These are phyloP conservation scores for Fusarium paranaense DNA, from an alignment of 2,329 filamentous ascomycete species.

Conservation along the genomic window DNA sequence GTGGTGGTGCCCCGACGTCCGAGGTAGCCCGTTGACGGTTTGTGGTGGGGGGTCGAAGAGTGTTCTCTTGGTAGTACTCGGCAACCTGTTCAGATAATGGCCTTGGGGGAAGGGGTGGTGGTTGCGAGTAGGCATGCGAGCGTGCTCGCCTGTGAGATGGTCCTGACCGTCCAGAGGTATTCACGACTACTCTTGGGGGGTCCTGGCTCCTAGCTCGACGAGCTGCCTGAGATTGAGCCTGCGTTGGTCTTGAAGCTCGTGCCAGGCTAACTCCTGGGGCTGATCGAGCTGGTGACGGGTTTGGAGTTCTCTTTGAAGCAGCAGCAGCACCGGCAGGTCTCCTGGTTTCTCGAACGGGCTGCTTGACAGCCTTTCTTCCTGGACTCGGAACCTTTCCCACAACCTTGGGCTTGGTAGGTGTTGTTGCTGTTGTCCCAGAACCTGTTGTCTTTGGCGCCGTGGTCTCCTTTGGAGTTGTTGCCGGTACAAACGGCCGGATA, in stretches of 20 bases:
- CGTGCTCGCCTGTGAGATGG: slow-evolving; percentile 1
- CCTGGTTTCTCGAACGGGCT: slow-evolving; percentile 27
- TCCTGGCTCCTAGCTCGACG: slow-evolving; percentile 8
- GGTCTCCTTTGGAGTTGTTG: slow-evolving; percentile 28
- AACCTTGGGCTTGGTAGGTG: slow-evolving; percentile 28
- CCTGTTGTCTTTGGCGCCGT: slow-evolving; percentile 10
- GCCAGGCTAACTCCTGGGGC: slow-evolving; percentile 9
- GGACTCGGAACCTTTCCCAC: slow-evolving; percentile 24
- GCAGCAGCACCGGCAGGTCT: not conserved
- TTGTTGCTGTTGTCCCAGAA: not conserved
- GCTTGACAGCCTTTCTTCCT: slow-evolving; percentile 22
- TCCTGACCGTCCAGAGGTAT: slow-evolving; percentile 5
- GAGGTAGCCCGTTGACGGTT: slow-evolving; percentile 31
- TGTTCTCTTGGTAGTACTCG: slow-evolving; percentile 21
- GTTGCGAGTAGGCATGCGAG: slow-evolving; percentile 3
- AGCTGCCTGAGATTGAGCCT: slow-evolving; percentile 9
- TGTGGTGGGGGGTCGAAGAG: slow-evolving; percentile 11
- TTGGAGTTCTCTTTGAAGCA: slow-evolving; percentile 33
- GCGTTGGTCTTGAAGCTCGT: not conserved
- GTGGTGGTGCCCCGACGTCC: slow-evolving; percentile 38
- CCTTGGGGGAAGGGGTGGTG: slow-evolving; percentile 30
- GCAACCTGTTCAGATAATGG: slow-evolving; percentile 16
- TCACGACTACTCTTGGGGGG: slow-evolving; percentile 10
- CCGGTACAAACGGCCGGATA: slow-evolving; percentile 52
- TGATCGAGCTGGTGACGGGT: slow-evolving; percentile 39